phyloP scores from a whole-genome alignment of 768 basidiomycete genomes.

The Mycena maculata region DNA sequence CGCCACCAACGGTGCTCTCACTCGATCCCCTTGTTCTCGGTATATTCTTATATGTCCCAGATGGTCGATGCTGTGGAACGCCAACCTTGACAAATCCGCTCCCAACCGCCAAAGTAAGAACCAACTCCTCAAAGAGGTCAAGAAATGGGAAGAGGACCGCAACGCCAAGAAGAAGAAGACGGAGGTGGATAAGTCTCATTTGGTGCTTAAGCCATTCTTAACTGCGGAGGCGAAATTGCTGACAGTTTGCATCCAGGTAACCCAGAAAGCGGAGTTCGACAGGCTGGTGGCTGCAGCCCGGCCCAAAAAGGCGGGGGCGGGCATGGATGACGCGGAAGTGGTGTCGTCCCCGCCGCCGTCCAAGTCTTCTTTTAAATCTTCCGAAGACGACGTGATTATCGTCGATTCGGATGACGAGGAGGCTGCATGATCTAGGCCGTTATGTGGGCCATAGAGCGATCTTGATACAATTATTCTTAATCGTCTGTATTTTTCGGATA shows the following conservation, averaged over 20 bases:
- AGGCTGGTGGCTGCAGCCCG: slow-evolving; percentile 52
- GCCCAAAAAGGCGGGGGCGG: slow-evolving; percentile 35
- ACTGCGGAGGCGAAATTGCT: slow-evolving; percentile 13
- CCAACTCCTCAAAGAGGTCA: slow-evolving; percentile 65
- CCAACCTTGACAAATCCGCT: slow-evolving; percentile 71
- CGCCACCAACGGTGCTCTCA: slow-evolving; percentile 69
- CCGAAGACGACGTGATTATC: slow-evolving; percentile 43
- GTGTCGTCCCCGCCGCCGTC: slow-evolving; percentile 5
- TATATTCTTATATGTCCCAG: slow-evolving; percentile 46
- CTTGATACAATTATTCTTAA: not conserved
- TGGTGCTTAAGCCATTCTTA: slow-evolving; percentile 42
- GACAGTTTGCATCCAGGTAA: slow-evolving; percentile 45
- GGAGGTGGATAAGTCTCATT: slow-evolving; percentile 54
- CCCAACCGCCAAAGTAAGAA: slow-evolving; percentile 56
- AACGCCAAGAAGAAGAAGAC: slow-evolving; percentile 53
- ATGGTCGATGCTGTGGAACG: slow-evolving; percentile 78
- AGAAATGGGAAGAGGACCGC: slow-evolving; percentile 67
- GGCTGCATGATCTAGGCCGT: not conserved
- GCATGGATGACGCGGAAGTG: not conserved
- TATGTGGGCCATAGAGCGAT: not conserved
- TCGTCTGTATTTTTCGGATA: too few species aligned
- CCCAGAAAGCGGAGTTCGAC: slow-evolving; percentile 53
- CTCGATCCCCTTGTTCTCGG: not conserved
- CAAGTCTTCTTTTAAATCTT: slow-evolving; percentile 6
- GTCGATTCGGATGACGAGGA: slow-evolving; percentile 51